Conservation (phyloP, 345 rosid genomes). For the Durio zibethinus region DNA sequence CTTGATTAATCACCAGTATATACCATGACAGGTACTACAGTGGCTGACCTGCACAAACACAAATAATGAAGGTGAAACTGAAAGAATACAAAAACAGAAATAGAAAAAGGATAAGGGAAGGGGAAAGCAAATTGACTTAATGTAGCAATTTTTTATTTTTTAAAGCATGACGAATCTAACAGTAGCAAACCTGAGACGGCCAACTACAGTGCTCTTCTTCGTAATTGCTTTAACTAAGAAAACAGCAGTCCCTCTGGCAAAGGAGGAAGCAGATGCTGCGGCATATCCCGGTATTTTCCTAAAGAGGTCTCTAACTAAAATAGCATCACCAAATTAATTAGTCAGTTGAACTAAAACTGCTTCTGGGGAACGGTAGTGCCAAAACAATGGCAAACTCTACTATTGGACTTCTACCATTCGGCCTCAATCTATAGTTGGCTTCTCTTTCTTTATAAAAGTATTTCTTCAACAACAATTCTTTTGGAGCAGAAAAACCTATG, state of each 20-base stretch:
- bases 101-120: background rate
- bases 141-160: background rate
- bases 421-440: conserved; percentile 9
- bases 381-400: conserved; percentile 15
- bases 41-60: conserved; percentile 22
- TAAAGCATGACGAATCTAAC: background rate
- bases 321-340: conserved; percentile 15
- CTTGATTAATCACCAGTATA: conserved; percentile 17
- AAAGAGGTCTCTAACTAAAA: conserved; percentile 17
- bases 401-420: conserved; percentile 23
- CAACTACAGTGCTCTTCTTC: background rate
- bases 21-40: conserved; percentile 11
- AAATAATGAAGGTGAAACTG: background rate
- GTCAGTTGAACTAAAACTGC: conserved; percentile 15
- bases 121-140: background rate
- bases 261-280: conserved; percentile 8
- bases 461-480: conserved; percentile 25
- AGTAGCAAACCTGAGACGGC: conserved; percentile 33
- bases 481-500: conserved; percentile 19
- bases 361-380: conserved; percentile 6
- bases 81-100: background rate
- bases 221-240: conserved; percentile 11
- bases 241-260: background rate
- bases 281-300: conserved; percentile 13
- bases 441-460: conserved; percentile 24